Base-by-base conservation (phyloP, 345 rosid genomes). In the Pseudoturritis turrita region DNA sequence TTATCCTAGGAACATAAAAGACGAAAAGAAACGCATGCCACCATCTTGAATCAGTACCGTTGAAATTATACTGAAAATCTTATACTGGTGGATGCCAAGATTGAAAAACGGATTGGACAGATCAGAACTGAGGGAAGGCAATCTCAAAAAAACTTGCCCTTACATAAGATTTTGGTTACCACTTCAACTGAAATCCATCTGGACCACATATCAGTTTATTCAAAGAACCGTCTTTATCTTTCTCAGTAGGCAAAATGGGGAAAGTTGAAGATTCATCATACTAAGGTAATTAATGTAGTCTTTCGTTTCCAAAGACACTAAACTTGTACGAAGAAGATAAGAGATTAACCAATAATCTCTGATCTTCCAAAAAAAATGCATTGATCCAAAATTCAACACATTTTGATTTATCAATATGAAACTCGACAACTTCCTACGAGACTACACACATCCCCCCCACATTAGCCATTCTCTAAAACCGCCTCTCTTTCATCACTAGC, bases 1-100 rank as follows among this genome's bases (percentile, higher is more conserved):
- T 91, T 91, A 81, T 94, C 96, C 97, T 93, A 77, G 0, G 8
- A 40, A 58, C 33, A 66, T 8, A 10, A 47, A 15, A 1, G 35
- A 36, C 0, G 8, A 13, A 11, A 45, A 56, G 28, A 36, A 39
- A 65, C 52, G 9, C 19, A 64, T 51, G 71, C 14, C 73, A 40
- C 61, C 35, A 60, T 49, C 65, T 44, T 13, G 40, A 65, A 36
- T 14, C 70, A 23, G 51, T 40, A 17, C 53, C 45, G 56, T 2
- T 65, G n/a, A 17, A 12, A 40, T 37, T 39, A 12, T 40, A 67
- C 29, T 15, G 17, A 25, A 37, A 51, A 26, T 2, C 18, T 40
- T 39, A 28, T 40, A 35, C 18, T 26, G 9, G 19, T 2, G 18
- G 28, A 61, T 43, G 4, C 33, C 25, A 43, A 62, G 25, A 22